Conservation (phyloP, 305 asterid genomes). For the Fraxinus floribunda region DNA sequence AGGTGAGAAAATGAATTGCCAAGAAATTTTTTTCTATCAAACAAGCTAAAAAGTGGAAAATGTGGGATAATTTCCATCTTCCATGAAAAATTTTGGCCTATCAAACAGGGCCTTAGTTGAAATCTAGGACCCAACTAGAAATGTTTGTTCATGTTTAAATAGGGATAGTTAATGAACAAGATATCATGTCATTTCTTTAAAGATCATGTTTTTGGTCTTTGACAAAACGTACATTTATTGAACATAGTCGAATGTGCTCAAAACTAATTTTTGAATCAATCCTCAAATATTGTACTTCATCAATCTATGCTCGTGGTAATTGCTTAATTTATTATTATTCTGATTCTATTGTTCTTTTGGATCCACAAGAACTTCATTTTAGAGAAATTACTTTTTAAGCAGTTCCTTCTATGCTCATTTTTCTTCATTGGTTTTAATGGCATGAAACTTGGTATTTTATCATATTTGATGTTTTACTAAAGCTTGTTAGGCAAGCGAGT, state of each 20-base stretch:
- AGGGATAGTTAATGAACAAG: neutral
- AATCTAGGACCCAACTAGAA: neutral
- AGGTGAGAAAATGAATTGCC: too few species aligned
- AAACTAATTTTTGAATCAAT: neutral
- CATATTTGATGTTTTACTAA: neutral
- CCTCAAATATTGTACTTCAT: neutral
- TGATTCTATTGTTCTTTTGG: neutral
- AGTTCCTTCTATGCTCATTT: neutral
- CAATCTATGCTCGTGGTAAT: neutral
- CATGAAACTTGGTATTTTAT: neutral
- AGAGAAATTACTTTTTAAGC: constrained; percentile 6
- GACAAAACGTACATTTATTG: neutral
- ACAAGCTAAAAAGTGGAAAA: too few species aligned
- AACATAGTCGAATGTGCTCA: neutral
- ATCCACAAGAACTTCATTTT: neutral
- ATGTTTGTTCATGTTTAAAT: neutral
- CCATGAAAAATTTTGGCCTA: too few species aligned
- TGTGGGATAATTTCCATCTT: too few species aligned
- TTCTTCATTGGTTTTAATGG: neutral
- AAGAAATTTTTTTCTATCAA: too few species aligned
- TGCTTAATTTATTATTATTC: neutral
- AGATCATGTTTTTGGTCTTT: neutral
- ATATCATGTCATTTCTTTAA: neutral
- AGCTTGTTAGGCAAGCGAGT: neutral
- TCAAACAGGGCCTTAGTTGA: neutral